Evolutionary conservation across 2,329 filamentous ascomycete genomes (phyloP), one percentile per base, ranked within the genome.

Genomic region (Colletotrichum sp.): DNA sequence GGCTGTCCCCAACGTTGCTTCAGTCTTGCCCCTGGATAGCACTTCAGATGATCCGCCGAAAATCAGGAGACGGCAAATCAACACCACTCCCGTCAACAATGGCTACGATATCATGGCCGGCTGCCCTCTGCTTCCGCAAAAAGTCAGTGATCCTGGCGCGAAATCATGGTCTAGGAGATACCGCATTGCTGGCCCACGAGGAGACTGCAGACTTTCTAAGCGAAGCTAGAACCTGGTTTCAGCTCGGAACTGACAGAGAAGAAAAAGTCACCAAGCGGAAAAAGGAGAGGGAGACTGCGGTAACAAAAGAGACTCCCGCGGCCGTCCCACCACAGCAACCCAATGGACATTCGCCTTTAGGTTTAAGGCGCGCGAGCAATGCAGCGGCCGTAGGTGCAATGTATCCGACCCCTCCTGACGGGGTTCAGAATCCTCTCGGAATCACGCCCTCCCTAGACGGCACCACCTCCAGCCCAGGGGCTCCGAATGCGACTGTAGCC

Each of bases 351-450:
- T 92, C 91, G 9, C 89, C 91, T 8, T 78, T 89, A 24, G 85
- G 86, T 18, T 79, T 90, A 8, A 87, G 90, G 77, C 86, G 90
- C 79, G 84, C 89, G 49, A 89, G 87, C 78, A 88, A 86, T 26
- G 84, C 85, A 8, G 82, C 85, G 15, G 83, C 86, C 8, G 84
- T 87, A 28, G 89, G 90, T 57, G 88, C 90, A 3, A 92, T 95
- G 84, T 95, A 95, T 81, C 93, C 92, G 10, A 95, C 94, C 8
- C 94, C 94, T 3, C 94, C 94, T 13, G 93, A 95, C 80, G 92
- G 89, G 16, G 84, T 93, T 21, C 91, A 92, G 55, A 87, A 88
- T 68, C 83, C 85, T 3, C 83, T 88, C 12, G 91, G 88, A 5
- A 86, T 89, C 8, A 90, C 90, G 1, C 89, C 91, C 6, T 89